Evolutionary conservation across 2,329 filamentous ascomycete species (phyloP).

Genomic region (Fusarium piperis): DNA sequence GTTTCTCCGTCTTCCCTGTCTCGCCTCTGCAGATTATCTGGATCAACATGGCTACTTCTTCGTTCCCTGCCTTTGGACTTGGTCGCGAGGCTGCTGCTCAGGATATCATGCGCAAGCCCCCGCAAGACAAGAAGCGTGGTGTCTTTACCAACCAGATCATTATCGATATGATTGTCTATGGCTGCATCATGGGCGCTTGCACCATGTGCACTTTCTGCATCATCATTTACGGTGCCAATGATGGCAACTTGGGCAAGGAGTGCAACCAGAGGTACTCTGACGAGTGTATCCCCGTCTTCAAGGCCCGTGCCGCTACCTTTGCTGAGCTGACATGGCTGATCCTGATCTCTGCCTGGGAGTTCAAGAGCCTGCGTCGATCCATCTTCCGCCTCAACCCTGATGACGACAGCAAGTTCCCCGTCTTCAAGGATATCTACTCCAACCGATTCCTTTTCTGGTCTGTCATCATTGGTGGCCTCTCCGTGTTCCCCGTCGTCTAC

Average conservation of each 20-base stretch:
- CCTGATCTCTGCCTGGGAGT: constrained; percentile 80
- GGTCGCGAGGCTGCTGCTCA: constrained; percentile 79
- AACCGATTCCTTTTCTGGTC: constrained; percentile 79
- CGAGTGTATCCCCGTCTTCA: constrained; percentile 69
- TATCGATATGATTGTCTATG: constrained; percentile 82
- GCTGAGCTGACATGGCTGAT: constrained; percentile 79
- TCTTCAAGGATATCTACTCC: constrained; percentile 71
- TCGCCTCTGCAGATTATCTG: constrained; percentile 88
- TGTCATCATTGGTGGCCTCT: constrained; percentile 67
- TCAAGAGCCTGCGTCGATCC: constrained; percentile 76
- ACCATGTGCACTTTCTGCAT: constrained; percentile 74
- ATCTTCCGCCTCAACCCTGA: constrained; percentile 74
- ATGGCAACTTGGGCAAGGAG: constrained; percentile 64
- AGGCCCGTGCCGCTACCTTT: constrained; percentile 77
- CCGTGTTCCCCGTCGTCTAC: constrained; percentile 75
- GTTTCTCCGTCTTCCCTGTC: constrained; percentile 85
- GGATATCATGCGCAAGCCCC: constrained; percentile 83
- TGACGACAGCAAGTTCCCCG: constrained; percentile 59
- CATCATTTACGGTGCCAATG: constrained; percentile 65
- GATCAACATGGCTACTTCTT: constrained; percentile 94
- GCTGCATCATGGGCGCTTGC: constrained; percentile 78
- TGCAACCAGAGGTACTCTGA: constrained; percentile 71
- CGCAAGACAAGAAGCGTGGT: constrained; percentile 73
- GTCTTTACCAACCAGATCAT: constrained; percentile 84
- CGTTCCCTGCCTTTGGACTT: constrained; percentile 87